These are phyloP conservation scores for Pichia sp. DNA, from an alignment of 1,139 yeast genomes.

Conservation along the genomic window DNA sequence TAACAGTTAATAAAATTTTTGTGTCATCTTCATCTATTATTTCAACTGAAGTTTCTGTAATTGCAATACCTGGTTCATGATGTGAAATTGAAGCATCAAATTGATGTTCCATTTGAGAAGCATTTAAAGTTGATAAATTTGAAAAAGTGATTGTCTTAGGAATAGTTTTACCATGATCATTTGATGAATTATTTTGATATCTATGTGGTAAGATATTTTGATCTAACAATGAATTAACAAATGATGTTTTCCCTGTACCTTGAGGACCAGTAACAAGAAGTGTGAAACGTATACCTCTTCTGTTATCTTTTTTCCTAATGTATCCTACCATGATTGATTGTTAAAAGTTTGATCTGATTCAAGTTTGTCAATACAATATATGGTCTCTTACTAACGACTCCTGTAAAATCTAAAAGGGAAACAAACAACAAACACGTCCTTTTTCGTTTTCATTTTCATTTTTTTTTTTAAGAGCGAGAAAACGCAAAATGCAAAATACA, in stretches of 20 bases:
- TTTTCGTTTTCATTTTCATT: no score
- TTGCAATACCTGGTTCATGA: conserved; percentile 41
- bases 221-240: conserved; percentile 68
- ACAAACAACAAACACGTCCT: no score
- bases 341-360: no score
- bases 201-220: conserved; percentile 56
- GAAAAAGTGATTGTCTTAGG: conserved; percentile 49
- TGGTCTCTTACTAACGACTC: no score
- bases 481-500: no score
- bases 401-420: no score
- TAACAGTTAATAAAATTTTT: conserved; percentile 44
- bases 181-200: conserved; percentile 33
- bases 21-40: conserved; percentile 49
- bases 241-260: conserved; percentile 81
- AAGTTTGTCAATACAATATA: no score
- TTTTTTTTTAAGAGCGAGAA: no score
- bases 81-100: conserved; percentile 42
- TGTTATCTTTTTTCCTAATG: conserved; percentile 62
- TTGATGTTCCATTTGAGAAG: conserved; percentile 35
- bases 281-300: conserved; percentile 78
- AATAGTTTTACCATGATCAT: conserved; percentile 16
- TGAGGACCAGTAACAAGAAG: conserved; percentile 71
- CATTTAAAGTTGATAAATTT: conserved; percentile 31
- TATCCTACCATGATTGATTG: conserved; percentile 4
- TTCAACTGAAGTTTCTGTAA: conserved; percentile 63